These are phyloP conservation scores for Piper longum DNA, from an alignment of 164 flowering plant genomes.

Conservation along the genomic window DNA sequence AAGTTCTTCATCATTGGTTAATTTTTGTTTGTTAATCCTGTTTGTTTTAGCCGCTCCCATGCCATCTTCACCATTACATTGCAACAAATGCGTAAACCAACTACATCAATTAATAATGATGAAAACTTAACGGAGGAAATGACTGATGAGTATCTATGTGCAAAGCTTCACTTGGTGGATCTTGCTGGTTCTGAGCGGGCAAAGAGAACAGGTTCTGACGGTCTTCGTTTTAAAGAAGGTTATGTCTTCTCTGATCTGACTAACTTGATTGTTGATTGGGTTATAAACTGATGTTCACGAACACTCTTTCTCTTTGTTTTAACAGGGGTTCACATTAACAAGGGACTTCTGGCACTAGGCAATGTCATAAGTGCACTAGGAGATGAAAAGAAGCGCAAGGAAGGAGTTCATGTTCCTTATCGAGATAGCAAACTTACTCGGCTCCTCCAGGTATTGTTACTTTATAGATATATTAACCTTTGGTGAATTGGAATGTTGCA, in stretches of 20 bases:
- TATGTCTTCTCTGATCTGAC: background rate
- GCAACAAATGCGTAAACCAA: constrained; percentile 75
- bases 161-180: constrained; percentile 95
- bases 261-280: background rate
- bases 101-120: constrained; percentile 24
- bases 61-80: constrained; percentile 98
- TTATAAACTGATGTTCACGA: background rate
- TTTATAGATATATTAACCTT: no score
- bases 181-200: constrained; percentile 99
- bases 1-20: background rate
- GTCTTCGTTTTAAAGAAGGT: constrained; percentile 98
- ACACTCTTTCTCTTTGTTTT: background rate
- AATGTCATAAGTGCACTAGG: constrained; percentile 99
- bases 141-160: constrained; percentile 81
- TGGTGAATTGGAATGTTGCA: no score
- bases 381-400: constrained; percentile 95
- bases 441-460: constrained; percentile 71
- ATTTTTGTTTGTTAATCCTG: constrained; percentile 7
- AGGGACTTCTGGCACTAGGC: constrained; percentile 97
- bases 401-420: constrained; percentile 92
- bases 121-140: constrained; percentile 34
- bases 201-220: constrained; percentile 98
- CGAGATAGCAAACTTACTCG: constrained; percentile 98
- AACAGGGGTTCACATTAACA: constrained; percentile 94
- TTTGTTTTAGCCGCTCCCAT: constrained; percentile 69